A percentile compares a stretch with the other conserved stretches of the same genome.
These are phyloP conservation scores for Aegilops tauschii DNA, from an alignment of 176 grass and related monocot genomes.

Conservation along the genomic window DNA sequence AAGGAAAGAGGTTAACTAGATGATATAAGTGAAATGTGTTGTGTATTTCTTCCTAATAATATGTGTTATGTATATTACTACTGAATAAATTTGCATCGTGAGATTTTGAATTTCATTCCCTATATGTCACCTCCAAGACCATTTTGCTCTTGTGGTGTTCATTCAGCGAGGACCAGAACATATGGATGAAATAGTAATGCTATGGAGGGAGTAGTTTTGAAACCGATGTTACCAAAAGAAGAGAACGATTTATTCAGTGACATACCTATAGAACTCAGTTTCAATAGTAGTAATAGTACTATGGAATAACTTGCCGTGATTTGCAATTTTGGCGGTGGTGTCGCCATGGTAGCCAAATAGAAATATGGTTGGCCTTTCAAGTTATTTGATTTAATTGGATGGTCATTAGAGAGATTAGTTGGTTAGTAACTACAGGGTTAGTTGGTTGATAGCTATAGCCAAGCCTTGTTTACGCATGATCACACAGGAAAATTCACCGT, in stretches of 20 bases:
- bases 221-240: too few relatives aligned
- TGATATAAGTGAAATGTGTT: too few relatives aligned
- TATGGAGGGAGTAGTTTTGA: too few relatives aligned
- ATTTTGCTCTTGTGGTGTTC: not conserved
- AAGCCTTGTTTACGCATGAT: constrained; percentile 30
- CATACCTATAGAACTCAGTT: too few relatives aligned
- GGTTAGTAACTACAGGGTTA: not conserved
- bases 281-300: too few relatives aligned
- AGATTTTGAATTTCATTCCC: too few relatives aligned
- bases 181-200: not conserved
- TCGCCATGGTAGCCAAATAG: not conserved
- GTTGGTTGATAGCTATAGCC: constrained; percentile 18
- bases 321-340: too few relatives aligned
- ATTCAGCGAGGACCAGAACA: not conserved
- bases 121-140: not conserved
- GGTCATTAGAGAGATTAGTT: constrained; percentile 1
- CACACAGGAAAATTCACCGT: not conserved
- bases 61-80: too few relatives aligned
- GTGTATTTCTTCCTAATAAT: too few relatives aligned
- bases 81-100: not conserved
- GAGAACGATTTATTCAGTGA: too few relatives aligned
- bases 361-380: not conserved
- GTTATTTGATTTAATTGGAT: constrained; percentile 12
- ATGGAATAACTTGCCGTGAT: too few relatives aligned
- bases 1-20: too few relatives aligned